Conservation (phyloP, 306 rosid species). For the Acacia crassicarpa region DNA sequence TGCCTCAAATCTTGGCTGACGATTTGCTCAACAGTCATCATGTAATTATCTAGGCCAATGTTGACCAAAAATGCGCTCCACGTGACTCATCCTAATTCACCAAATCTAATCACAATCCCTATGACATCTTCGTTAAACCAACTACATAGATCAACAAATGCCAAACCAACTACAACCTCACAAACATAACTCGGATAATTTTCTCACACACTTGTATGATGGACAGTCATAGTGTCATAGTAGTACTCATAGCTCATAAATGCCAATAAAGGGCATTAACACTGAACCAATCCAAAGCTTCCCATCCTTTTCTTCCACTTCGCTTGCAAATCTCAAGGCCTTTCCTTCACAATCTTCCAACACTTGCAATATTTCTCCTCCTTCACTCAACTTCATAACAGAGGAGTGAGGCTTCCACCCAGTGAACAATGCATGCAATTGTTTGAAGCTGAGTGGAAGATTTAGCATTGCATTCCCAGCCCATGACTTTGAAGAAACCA, state of each 20-base stretch:
- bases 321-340: constrained; percentile 67
- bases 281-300: constrained; percentile 87
- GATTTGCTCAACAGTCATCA: not conserved
- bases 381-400: constrained; percentile 64
- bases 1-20: not conserved
- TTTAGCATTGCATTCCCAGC: constrained; percentile 53
- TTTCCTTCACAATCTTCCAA: constrained; percentile 84
- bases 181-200: not conserved
- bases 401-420: constrained; percentile 73
- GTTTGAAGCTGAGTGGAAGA: constrained; percentile 60
- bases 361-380: constrained; percentile 61
- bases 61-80: not conserved
- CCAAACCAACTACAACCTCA: no score
- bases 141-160: no score
- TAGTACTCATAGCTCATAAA: constrained; percentile 26
- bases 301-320: constrained; percentile 90
- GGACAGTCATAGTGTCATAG: constrained; percentile 24
- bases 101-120: not conserved
- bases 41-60: not conserved
- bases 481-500: constrained; percentile 58
- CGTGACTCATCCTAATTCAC: not conserved
- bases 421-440: constrained; percentile 53
- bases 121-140: no score
- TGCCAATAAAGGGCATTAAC: constrained; percentile 76
- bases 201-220: not conserved